Base-by-base conservation (phyloP, 2,329 filamentous ascomycete genomes). In the Aspergillus cejpii region DNA sequence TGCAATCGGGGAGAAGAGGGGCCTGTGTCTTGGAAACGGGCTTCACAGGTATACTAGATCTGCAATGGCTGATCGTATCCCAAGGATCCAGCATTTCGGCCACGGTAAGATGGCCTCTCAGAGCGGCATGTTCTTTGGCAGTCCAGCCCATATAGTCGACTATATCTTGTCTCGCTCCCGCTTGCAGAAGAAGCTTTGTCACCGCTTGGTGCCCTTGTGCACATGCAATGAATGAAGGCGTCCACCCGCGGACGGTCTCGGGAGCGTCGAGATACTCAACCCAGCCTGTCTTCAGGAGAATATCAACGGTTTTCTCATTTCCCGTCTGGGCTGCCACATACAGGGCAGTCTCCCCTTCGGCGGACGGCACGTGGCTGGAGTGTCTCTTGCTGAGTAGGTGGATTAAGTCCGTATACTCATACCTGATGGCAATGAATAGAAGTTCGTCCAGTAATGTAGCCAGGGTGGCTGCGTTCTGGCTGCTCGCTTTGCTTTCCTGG, bases 71-170 rank as follows among this genome's bases (percentile, higher is more conserved):
- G 6, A 27, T n/a, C 3, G n/a, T 42, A 11, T 39, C 42, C 34
- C 37, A 40, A 28, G 45, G 15, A 26, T 45, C 41, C 17, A 60
- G 39, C 17, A 47, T 23, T 11, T 48, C 51, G 21, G 59, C 60
- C 4, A 65, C 45, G 8, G 43, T 43, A 2, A 65, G 49, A 43
- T 66, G 61, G 6, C 66, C 66, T 40, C 59, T 59, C 41, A 62
- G 64, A 2, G 57, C 59, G 3, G 65, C 64, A 41, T 63, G 55
- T 31, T 68, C 65, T 47, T 58, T 57, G 3, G 66, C 59, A 10
- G 57, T 62, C 65, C 64, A 68, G 3, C 65, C 61, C 5, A 50
- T 28, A 28, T 51, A 31, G 45, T 68, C 63, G n/a, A 44, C 2
- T 17, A 54, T 11, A 14, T 37, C 34, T 37, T 48, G 40, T 45